Evolutionary conservation across 2,329 filamentous ascomycete species (phyloP).

Genomic region (Teratosphaeria pseudoeucalypti): DNA sequence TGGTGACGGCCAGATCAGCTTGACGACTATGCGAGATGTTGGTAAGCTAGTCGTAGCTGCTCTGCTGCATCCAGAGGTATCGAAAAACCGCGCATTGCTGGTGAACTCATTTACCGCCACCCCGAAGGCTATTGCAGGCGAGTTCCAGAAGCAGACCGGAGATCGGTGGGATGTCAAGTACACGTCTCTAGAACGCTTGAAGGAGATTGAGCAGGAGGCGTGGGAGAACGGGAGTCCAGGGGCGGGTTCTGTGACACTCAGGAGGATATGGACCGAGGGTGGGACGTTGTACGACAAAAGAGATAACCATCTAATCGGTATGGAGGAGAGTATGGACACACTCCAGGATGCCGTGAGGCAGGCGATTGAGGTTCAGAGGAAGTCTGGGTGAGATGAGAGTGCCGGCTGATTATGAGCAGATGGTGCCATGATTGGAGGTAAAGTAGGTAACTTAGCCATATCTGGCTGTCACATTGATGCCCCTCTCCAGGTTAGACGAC

Average conservation of each 20-base stretch:
- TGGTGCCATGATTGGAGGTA: background rate
- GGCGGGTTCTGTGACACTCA: conserved; percentile 50
- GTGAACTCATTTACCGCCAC: conserved; percentile 64
- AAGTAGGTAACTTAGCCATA: background rate
- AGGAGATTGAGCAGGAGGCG: conserved; percentile 46
- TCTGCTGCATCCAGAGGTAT: conserved; percentile 45
- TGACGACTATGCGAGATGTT: conserved; percentile 64
- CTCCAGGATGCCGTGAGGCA: conserved; percentile 38
- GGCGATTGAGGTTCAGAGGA: conserved; percentile 19
- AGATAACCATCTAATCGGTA: conserved; percentile 51
- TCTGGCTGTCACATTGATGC: too few species aligned
- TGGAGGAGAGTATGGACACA: conserved; percentile 40
- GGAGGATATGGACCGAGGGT: conserved; percentile 63
- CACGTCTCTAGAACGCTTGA: conserved; percentile 45
- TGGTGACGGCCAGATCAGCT: conserved; percentile 51
- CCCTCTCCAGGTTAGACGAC: too few species aligned
- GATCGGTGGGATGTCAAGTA: conserved; percentile 44
- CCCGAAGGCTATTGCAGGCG: conserved; percentile 50
- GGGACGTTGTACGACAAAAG: conserved; percentile 59
- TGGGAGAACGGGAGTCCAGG: conserved; percentile 44
- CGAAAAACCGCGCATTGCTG: conserved; percentile 48
- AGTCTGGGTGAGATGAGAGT: background rate
- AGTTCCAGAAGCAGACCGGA: conserved; percentile 57
- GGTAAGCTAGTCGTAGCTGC: conserved; percentile 56
- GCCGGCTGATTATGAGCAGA: background rate